Conservation (phyloP, 306 rosid genomes). For the Pyrus betulifolia region DNA sequence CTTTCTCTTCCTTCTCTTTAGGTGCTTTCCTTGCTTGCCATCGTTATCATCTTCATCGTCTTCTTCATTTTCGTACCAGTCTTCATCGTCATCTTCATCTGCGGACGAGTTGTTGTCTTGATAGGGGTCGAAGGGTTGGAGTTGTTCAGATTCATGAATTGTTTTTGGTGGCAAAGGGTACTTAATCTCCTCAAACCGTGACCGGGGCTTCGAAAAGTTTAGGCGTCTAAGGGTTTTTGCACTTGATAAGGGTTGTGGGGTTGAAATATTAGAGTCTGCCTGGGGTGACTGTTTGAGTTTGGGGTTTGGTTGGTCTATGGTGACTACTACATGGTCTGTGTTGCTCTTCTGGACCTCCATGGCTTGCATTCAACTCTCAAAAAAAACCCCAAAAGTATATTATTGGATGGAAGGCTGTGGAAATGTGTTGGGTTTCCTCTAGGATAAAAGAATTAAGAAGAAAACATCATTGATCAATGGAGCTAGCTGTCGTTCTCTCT, state of each 20-base stretch:
- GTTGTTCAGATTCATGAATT: conserved; percentile 17
- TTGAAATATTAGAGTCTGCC: neutral
- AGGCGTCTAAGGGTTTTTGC: conserved; percentile 29
- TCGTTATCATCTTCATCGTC: conserved; percentile 1
- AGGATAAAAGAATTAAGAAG: neutral
- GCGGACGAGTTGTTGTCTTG: conserved; percentile 9
- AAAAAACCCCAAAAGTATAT: neutral
- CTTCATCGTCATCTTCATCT: conserved; percentile 21
- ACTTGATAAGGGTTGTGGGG: conserved; percentile 3
- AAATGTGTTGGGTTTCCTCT: neutral
- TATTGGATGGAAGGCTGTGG: neutral
- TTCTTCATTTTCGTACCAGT: conserved; percentile 12
- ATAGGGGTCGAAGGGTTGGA: neutral
- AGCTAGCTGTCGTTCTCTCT: neutral
- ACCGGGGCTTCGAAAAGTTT: conserved; percentile 35
- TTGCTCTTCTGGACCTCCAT: conserved; percentile 4
- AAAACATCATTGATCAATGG: neutral
- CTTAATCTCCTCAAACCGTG: conserved; percentile 36
- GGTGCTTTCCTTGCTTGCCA: neutral
- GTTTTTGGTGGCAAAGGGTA: conserved; percentile 15
- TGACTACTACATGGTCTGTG: conserved; percentile 22
- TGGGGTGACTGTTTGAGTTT: conserved; percentile 3
- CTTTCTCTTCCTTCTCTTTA: conserved; percentile 17
- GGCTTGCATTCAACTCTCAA: neutral
- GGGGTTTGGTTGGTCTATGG: conserved; percentile 21